These are phyloP conservation scores for Backusella liffmaniae DNA, from an alignment of 192 early-diverging fungal species.

Conservation along the genomic window DNA sequence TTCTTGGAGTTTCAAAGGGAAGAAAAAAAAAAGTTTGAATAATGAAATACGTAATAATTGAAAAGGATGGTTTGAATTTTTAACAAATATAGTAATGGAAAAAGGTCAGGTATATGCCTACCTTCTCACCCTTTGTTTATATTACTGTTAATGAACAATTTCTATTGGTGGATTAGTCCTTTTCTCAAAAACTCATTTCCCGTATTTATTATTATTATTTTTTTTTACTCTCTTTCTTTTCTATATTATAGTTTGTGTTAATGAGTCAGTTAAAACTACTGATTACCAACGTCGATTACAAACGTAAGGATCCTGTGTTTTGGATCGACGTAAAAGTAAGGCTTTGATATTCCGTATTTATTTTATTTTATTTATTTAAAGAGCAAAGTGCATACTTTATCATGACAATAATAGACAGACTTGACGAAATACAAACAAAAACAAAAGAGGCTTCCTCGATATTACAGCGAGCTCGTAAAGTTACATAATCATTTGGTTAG, in stretches of 20 bases:
- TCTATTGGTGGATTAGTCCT: not conserved
- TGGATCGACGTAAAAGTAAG: constrained; percentile 33
- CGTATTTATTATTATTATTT: not conserved
- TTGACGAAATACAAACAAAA: constrained; percentile 30
- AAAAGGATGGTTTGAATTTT: too few relatives aligned
- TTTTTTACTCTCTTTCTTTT: not conserved
- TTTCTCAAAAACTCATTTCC: not conserved
- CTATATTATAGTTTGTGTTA: not conserved
- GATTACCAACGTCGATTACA: constrained; percentile 30
- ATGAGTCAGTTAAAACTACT: constrained; percentile 12
- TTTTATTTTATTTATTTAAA: constrained; percentile 6
- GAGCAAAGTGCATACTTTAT: not conserved
- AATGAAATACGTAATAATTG: too few relatives aligned
- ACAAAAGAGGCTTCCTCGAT: constrained; percentile 32
- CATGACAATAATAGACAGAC: constrained; percentile 21
- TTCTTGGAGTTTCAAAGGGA: too few relatives aligned
- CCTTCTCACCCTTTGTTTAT: not conserved
- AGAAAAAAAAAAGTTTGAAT: too few relatives aligned
- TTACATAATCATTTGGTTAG: constrained; percentile 17
- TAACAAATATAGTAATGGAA: too few relatives aligned
- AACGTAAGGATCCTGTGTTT: constrained; percentile 37
- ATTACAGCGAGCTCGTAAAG: constrained; percentile 28
- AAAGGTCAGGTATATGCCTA: too few relatives aligned
- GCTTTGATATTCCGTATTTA: not conserved
- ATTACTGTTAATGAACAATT: not conserved